Evolutionary conservation across 2,329 filamentous ascomycete species (phyloP), one percentile per base, ranked within the genome.

Genomic region (Ustulina deusta): DNA sequence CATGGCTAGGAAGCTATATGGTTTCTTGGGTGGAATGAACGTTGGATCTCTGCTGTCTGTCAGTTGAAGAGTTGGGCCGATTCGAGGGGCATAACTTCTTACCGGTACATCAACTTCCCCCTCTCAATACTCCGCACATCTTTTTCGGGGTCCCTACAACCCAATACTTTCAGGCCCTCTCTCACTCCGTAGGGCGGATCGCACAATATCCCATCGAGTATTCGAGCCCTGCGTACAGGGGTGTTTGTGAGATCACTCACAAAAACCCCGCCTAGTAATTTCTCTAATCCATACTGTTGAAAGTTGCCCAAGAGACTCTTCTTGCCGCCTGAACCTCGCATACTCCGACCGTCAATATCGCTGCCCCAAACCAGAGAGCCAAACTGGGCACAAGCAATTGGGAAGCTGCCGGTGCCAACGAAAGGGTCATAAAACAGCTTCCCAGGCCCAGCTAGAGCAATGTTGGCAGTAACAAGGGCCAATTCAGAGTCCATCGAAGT

Each of bases 401-500:
- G 92, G 76, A 99, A 98, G 61, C 93, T 95, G 5, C 95, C 96
- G 0, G 96, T 98, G 4, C 96, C 96, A 66, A 96, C 94, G 77
- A 99, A 99, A 0, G 96, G 96, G 74, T 99, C 96, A 75, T 95
- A 97, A 74, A 97, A 93, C 1, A 98, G 78, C 76, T 93, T 97
- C 0, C 93, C 95, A 0, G 94, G 92, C 0, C 83, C 90, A 0
- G 94, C 94, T 15, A 93, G 87, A 0, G 93, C 93, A 73, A 99
- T 89, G 76, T 98, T 99, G 1, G 95, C 96, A 0, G 94, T 97
- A 25, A 99, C 83, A 0, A 99, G 86, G 13, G 94, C 93, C 49
- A 99, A 85, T 79, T 98, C 96, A 0, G 95, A 92, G 78, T 99
- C 96, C 96, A 99, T 98, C 52, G 93, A 96, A 0, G 96, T 99